Percentiles rank a stretch among this genome's conserved stretches.
These are phyloP conservation scores for Neurospora tetraspora DNA, from an alignment of 495 filamentous ascomycete genomes.

Conservation along the genomic window DNA sequence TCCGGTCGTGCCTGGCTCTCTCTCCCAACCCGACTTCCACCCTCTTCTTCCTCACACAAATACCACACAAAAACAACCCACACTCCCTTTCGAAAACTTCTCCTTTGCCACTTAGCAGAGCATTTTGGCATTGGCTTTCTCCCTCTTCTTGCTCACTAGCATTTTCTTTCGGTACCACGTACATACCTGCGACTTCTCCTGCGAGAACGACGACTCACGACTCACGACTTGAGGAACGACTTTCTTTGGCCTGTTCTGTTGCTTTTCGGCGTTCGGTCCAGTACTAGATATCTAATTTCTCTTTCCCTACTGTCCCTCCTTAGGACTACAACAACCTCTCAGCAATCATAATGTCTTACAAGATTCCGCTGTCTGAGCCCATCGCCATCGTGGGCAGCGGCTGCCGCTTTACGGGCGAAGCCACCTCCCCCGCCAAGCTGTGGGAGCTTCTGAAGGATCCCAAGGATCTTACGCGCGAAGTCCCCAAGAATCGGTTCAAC, in stretches of 20 bases:
- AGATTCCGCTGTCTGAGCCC: slow-evolving; percentile 30
- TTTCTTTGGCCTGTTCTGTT: neutral
- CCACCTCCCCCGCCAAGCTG: slow-evolving; percentile 37
- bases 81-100: neutral
- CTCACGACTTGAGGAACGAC: neutral
- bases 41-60: neutral
- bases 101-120: neutral
- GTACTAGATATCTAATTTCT: neutral
- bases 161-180: neutral
- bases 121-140: neutral
- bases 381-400: slow-evolving; percentile 51
- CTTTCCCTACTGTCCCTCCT: neutral
- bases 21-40: neutral
- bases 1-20: neutral
- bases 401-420: slow-evolving; percentile 51
- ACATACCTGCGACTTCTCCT: neutral
- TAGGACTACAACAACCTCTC: neutral
- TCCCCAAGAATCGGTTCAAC: slow-evolving; percentile 43
- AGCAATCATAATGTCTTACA: slow-evolving; percentile 23
- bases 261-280: neutral
- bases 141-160: neutral
- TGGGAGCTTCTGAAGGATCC: slow-evolving; percentile 38
- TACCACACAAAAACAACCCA: neutral
- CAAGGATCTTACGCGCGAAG: slow-evolving; percentile 29
- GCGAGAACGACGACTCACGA: neutral